These are phyloP conservation scores for Olyra latifolia DNA, from an alignment of 176 grass and related monocot species.

Conservation along the genomic window DNA sequence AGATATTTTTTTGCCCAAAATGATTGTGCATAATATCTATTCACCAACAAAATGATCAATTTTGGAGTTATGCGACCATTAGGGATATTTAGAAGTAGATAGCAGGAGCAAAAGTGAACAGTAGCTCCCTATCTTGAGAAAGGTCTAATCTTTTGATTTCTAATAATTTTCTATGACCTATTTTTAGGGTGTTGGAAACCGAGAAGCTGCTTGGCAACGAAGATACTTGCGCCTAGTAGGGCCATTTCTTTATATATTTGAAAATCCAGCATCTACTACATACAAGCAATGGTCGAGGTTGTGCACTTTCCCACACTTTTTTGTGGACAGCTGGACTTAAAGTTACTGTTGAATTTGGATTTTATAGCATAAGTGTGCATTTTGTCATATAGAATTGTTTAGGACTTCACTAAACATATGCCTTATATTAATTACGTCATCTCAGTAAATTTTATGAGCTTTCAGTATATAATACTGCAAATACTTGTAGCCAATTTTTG, in stretches of 20 bases:
- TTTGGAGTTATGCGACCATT: background rate
- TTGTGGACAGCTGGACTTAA: conserved; percentile 21
- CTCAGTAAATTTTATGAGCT: background rate
- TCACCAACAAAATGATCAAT: background rate
- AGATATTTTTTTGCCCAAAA: background rate
- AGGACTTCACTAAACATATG: background rate
- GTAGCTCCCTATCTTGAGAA: background rate
- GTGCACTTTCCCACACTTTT: conserved; percentile 24
- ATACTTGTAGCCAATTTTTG: background rate
- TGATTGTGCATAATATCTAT: background rate
- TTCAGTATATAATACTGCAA: background rate
- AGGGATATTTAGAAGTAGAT: background rate
- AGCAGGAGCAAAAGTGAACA: background rate
- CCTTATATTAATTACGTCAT: background rate
- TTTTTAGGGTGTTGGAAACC: conserved; percentile 87
- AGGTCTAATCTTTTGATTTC: background rate
- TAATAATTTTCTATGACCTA: conserved; percentile 8
- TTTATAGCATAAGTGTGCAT: background rate
- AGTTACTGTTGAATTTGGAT: conserved; percentile 17
- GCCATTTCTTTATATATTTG: conserved; percentile 90
- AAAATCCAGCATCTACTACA: conserved; percentile 69
- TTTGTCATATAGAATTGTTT: background rate
- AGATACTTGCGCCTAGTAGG: conserved; percentile 84
- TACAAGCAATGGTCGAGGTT: conserved; percentile 97
- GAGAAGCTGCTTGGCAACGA: conserved; percentile 84